These are phyloP conservation scores for Tulasnella calospora DNA, from an alignment of 768 basidiomycete genomes.

Conservation along the genomic window DNA sequence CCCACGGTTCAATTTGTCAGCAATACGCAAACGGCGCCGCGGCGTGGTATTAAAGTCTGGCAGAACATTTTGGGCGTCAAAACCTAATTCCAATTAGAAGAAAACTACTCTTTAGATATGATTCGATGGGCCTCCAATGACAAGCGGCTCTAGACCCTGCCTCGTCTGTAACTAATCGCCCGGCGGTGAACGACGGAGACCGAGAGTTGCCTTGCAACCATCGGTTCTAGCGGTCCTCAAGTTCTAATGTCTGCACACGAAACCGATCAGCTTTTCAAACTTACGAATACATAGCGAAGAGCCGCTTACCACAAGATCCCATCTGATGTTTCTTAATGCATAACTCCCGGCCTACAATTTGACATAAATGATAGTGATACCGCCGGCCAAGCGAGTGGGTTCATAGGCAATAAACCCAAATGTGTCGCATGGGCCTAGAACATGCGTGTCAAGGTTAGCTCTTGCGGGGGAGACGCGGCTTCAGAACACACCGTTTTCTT, in stretches of 20 bases:
- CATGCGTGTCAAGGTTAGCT: neutral
- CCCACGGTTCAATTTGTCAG: neutral
- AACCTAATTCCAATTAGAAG: no score
- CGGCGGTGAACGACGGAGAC: neutral
- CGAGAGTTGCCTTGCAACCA: neutral
- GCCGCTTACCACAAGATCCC: neutral
- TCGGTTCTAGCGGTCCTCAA: neutral
- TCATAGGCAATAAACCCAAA: neutral
- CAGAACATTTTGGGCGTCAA: neutral
- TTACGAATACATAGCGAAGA: neutral
- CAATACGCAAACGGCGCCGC: no score
- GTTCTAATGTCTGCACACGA: neutral
- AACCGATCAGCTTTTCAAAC: neutral
- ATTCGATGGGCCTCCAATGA: no score
- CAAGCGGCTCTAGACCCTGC: no score
- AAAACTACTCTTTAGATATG: no score
- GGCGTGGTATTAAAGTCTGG: no score
- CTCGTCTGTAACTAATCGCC: neutral
- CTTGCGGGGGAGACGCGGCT: neutral
- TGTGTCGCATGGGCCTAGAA: neutral
- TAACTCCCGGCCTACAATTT: neutral
- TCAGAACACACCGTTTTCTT: neutral
- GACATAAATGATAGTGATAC: neutral
- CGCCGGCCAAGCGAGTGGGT: neutral
- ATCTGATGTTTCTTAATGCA: neutral